Base-by-base conservation (phyloP, 2,329 filamentous ascomycete genomes). In the Ophiocordyceps sinensis region DNA sequence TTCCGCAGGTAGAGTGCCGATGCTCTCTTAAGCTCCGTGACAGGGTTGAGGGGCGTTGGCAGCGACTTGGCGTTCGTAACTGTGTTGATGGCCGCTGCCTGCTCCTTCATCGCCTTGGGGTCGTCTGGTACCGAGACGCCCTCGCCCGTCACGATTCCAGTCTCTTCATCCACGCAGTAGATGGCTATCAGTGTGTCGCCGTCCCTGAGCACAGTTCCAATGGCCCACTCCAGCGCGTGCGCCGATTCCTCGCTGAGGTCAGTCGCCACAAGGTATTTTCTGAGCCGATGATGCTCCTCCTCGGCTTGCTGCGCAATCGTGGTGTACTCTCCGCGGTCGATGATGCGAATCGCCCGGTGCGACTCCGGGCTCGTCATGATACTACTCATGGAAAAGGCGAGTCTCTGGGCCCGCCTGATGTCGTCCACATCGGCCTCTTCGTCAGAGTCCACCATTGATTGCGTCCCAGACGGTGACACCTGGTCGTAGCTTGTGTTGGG, bases 211-310 rank as follows among this genome's bases (percentile, higher is more conserved):
- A 96, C 87, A 0, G 89, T 96, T 8, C 91, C 91, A 42, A 98
- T 88, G 0, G 89, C 91, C 91, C 91, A 98, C 59, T 98, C 91
- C 28, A 98, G 70, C 1, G 91, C 91, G 58, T 96, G 93, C 7
- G 85, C 85, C 5, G 89, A 88, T 63, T 98, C 91, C 31, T 91
- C 85, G 50, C 88, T 95, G 4, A 96, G 66, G 60, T 98, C 91
- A 0, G 86, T 95, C 3, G 91, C 89, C n/a, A 95, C 87, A 14
- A 98, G 67, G 56, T 96, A 98, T 53, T 91, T 93, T 41, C 91
- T 76, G 45, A 89, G 75, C 41, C 84, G 77, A 39, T 84, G 77
- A 39, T 85, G 72, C 40, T 86, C 85, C 12, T 85, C 82, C 43
- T 88, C 79, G 0, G 84, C 84, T 53, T 88, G 79, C 48, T 81